Conservation (phyloP, 371 early-diverging fungal genomes). For the Syncephalis plumigaleata region DNA sequence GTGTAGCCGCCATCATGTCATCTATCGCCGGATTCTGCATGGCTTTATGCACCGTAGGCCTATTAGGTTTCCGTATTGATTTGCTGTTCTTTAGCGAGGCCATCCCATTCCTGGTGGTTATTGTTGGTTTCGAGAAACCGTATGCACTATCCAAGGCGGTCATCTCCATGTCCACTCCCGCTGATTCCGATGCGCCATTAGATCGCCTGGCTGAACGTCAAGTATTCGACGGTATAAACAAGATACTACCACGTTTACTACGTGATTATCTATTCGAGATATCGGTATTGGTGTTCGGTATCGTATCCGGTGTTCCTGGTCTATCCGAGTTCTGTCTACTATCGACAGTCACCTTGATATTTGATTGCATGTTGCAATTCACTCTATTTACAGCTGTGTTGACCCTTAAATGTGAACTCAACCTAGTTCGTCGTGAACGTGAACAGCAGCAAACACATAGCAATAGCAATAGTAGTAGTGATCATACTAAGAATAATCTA, state of each 20-base stretch:
- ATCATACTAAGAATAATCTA: too few species aligned
- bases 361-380: constrained; percentile 69
- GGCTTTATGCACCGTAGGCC: constrained; percentile 43
- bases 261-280: constrained; percentile 74
- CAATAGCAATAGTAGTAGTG: too few species aligned
- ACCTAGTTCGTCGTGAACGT: constrained; percentile 21
- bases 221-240: constrained; percentile 46
- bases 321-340: constrained; percentile 68
- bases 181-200: too few species aligned
- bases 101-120: constrained; percentile 80
- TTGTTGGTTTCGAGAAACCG: constrained; percentile 86
- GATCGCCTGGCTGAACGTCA: constrained; percentile 20
- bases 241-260: constrained; percentile 43
- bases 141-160: constrained; percentile 67
- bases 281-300: constrained; percentile 54
- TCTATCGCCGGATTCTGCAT: constrained; percentile 55
- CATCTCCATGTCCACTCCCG: constrained; percentile 20
- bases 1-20: constrained; percentile 24
- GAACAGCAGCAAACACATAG: too few species aligned
- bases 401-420: constrained; percentile 71
- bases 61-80: constrained; percentile 20
- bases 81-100: constrained; percentile 37
- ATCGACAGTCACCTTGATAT: constrained; percentile 60
- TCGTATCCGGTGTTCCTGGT: constrained; percentile 56
- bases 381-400: constrained; percentile 75